Evolutionary conservation across 768 basidiomycete genomes (phyloP).

Genomic region (Termitomyces sp.): DNA sequence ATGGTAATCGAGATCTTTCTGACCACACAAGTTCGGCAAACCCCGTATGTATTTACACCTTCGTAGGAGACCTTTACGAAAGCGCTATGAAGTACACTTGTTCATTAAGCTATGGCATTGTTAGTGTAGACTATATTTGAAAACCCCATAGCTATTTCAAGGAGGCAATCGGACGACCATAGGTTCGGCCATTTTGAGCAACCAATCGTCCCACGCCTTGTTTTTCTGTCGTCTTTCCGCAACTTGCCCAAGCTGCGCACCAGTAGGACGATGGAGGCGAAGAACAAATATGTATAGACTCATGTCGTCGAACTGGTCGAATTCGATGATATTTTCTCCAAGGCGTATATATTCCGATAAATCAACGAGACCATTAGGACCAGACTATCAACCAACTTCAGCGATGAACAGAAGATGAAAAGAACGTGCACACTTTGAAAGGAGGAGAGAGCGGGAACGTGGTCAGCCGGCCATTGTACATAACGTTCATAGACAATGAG

Average conservation of each 20-base stretch:
- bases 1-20: background rate
- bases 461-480: conserved; percentile 22
- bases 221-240: conserved; percentile 26
- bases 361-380: conserved; percentile 47
- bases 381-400: conserved; percentile 28
- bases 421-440: conserved; percentile 26
- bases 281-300: conserved; percentile 43
- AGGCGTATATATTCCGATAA: conserved; percentile 38
- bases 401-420: background rate
- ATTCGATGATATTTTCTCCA: conserved; percentile 40
- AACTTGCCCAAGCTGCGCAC: conserved; percentile 36
- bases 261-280: conserved; percentile 47
- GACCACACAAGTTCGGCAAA: background rate
- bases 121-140: background rate
- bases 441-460: conserved; percentile 40
- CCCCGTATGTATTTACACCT: background rate
- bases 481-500: conserved; percentile 31
- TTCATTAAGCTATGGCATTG: background rate
- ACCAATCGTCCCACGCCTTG: conserved; percentile 39
- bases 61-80: background rate
- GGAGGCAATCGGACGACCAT: conserved; percentile 19
- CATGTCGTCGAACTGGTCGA: conserved; percentile 40
- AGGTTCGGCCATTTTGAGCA: conserved; percentile 28
- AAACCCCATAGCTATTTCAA: background rate
- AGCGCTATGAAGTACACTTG: background rate